These are phyloP conservation scores for Synchytrium microbalum DNA, from an alignment of 371 early-diverging fungal species.

Conservation along the genomic window DNA sequence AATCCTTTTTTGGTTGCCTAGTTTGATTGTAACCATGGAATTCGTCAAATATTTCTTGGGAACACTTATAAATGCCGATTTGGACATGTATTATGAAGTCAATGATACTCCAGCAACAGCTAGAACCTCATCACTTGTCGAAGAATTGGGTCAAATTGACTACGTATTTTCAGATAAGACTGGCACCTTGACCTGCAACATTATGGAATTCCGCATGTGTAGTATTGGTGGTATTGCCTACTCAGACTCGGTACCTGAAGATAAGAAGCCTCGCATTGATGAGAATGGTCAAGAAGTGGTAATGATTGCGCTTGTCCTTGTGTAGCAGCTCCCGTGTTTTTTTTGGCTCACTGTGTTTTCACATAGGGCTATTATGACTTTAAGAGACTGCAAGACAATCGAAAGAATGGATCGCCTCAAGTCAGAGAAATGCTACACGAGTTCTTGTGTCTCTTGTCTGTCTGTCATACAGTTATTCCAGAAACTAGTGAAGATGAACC, in stretches of 20 bases:
- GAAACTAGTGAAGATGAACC: constrained; percentile 65
- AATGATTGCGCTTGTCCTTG: constrained; percentile 1
- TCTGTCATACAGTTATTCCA: constrained; percentile 96
- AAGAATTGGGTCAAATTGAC: constrained; percentile 90
- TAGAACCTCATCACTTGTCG: constrained; percentile 74
- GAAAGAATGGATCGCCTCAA: constrained; percentile 6
- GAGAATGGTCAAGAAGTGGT: constrained; percentile 27
- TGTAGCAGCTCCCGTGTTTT: neutral
- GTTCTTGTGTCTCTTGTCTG: constrained; percentile 80
- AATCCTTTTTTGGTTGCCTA: constrained; percentile 38
- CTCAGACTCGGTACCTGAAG: constrained; percentile 45
- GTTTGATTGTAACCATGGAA: constrained; percentile 62
- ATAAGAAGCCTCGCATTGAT: constrained; percentile 32
- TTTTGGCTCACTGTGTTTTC: neutral
- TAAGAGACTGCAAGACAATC: constrained; percentile 20
- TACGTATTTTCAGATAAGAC: constrained; percentile 97
- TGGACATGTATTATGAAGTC: constrained; percentile 63
- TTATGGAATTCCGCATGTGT: constrained; percentile 68
- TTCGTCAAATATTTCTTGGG: constrained; percentile 58
- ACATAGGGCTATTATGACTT: constrained; percentile 32
- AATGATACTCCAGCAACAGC: constrained; percentile 68
- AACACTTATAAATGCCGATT: constrained; percentile 67
- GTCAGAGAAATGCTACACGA: constrained; percentile 20
- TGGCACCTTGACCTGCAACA: constrained; percentile 91
- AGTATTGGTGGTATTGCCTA: constrained; percentile 64